Conservation (phyloP, 1,139 yeast genomes). For the Nakaseomyces sp. region DNA sequence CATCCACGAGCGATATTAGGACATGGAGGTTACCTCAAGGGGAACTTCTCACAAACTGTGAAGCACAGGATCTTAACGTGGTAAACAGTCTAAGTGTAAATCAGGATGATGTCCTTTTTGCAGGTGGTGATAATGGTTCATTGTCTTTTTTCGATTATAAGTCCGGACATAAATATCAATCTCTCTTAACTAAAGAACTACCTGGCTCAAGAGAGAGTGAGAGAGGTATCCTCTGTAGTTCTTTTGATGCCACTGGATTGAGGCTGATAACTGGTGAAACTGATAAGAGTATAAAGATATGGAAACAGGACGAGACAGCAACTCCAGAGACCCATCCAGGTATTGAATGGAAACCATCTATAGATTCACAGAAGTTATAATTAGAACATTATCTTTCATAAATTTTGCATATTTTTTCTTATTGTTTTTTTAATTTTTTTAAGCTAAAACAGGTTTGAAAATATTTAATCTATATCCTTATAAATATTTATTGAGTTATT, state of each 20-base stretch:
- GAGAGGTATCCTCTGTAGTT: constrained; percentile 59
- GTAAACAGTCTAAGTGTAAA: constrained; percentile 64
- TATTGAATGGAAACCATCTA: constrained; percentile 38
- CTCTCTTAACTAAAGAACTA: constrained; percentile 43
- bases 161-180: constrained; percentile 55
- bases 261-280: constrained; percentile 81
- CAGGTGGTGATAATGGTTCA: constrained; percentile 80
- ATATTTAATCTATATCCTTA: background rate
- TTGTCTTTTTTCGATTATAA: constrained; percentile 74
- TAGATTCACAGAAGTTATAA: constrained; percentile 18
- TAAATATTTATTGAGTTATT: background rate
- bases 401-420: background rate
- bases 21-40: constrained; percentile 85
- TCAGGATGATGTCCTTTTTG: constrained; percentile 59
- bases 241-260: constrained; percentile 73
- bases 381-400: background rate
- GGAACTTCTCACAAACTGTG: constrained; percentile 48
- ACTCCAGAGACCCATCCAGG: constrained; percentile 42
- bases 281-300: constrained; percentile 80
- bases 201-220: constrained; percentile 67
- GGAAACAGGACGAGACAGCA: constrained; percentile 53
- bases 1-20: constrained; percentile 68
- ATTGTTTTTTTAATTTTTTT: too few relatives aligned
- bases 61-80: constrained; percentile 43
- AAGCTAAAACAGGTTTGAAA: too few relatives aligned